Conservation (phyloP, 768 basidiomycete genomes). For the Termitomyces sp. region DNA sequence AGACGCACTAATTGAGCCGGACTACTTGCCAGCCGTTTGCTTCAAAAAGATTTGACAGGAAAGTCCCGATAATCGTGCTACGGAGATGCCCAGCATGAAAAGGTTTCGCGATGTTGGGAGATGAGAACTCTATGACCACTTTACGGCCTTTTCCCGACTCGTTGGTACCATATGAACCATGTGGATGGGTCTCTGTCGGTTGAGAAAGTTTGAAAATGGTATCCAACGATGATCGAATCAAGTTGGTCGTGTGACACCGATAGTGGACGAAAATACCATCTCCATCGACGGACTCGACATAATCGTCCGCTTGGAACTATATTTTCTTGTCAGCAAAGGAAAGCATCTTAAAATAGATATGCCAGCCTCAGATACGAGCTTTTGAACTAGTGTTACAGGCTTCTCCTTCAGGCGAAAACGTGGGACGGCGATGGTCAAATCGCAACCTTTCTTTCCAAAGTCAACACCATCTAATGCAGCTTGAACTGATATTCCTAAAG, state of each 20-base stretch:
- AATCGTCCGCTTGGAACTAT: constrained; percentile 7
- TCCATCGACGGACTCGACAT: constrained; percentile 6
- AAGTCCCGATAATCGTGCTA: constrained; percentile 94
- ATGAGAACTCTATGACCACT: constrained; percentile 86
- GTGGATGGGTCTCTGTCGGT: constrained; percentile 36
- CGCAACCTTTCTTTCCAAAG: constrained; percentile 87
- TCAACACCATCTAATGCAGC: constrained; percentile 57
- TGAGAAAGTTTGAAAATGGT: constrained; percentile 46
- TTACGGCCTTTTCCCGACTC: constrained; percentile 74
- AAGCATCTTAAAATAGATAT: neutral
- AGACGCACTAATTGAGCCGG: constrained; percentile 70
- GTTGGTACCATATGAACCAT: constrained; percentile 78
- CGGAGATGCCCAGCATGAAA: constrained; percentile 97
- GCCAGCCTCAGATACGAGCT: constrained; percentile 5
- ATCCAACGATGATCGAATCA: constrained; percentile 6
- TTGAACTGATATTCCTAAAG: neutral
- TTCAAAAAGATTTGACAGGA: constrained; percentile 85
- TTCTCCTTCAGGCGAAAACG: constrained; percentile 20
- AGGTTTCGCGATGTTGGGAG: constrained; percentile 94
- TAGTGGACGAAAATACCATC: constrained; percentile 12
- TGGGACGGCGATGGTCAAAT: constrained; percentile 88
- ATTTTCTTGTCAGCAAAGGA: neutral
- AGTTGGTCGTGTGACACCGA: constrained; percentile 7
- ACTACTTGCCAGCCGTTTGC: constrained; percentile 87
- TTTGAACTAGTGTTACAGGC: constrained; percentile 5